Percentiles rank a stretch among this genome's conserved stretches.
Conservation (phyloP, 78 protist genomes). For the Pigoraptor vietnamica region DNA sequence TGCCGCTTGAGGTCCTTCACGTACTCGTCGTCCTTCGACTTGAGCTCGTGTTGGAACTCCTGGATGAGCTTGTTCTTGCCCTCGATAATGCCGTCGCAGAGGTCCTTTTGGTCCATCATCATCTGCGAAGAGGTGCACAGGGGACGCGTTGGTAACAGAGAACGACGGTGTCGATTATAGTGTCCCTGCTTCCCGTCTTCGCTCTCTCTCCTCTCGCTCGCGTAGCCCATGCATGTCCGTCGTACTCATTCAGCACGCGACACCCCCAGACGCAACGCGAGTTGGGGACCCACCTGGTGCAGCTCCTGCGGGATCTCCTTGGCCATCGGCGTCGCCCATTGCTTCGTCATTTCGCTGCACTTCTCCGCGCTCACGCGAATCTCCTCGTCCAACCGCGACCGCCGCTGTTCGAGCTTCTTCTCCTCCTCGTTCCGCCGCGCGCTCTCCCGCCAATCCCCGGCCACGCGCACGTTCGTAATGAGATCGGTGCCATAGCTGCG, state of each 20-base stretch:
- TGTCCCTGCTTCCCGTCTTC: too few relatives aligned
- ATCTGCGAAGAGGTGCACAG: too few relatives aligned
- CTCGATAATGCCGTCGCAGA: slow-evolving; percentile 10
- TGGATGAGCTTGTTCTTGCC: slow-evolving; percentile 45
- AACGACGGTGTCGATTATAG: too few relatives aligned
- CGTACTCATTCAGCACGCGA: too few relatives aligned
- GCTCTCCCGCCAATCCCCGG: neutral
- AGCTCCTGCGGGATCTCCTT: neutral
- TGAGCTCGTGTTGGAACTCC: slow-evolving; percentile 42
- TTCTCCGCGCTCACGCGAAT: neutral
- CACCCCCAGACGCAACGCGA: neutral
- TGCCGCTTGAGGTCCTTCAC: slow-evolving; percentile 44
- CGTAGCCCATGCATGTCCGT: too few relatives aligned
- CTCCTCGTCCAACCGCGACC: neutral
- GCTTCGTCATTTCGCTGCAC: neutral
- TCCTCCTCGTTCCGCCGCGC: neutral
- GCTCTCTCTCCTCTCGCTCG: too few relatives aligned
- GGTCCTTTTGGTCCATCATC: neutral
- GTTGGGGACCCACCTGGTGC: neutral
- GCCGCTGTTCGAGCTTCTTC: neutral
- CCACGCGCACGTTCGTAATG: neutral
- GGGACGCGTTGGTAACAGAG: too few relatives aligned
- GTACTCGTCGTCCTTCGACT: slow-evolving; percentile 63
- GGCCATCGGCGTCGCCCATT: neutral
- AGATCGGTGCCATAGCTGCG: neutral